These are phyloP conservation scores for Xylariomycetidae sp. DNA, from an alignment of 2,329 filamentous ascomycete genomes.

Conservation along the genomic window DNA sequence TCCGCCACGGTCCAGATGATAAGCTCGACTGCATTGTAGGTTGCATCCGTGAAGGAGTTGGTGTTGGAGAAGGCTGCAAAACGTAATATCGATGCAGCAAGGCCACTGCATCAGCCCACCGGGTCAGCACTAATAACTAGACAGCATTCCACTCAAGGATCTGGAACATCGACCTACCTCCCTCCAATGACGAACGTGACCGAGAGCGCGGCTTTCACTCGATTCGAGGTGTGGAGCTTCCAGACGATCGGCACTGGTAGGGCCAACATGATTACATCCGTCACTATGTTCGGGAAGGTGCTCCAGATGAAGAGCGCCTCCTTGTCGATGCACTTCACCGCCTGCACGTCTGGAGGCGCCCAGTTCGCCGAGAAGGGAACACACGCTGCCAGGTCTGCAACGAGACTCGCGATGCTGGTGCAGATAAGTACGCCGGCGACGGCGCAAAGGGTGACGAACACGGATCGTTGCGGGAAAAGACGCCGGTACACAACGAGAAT, in stretches of 20 bases:
- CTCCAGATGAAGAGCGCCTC: slow-evolving; percentile 23
- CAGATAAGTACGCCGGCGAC: slow-evolving; percentile 5
- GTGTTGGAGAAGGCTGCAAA: slow-evolving; percentile 18
- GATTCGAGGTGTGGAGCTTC: slow-evolving; percentile 15
- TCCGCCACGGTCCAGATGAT: slow-evolving; percentile 4
- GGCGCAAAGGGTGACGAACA: slow-evolving; percentile 8
- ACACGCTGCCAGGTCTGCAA: slow-evolving; percentile 6
- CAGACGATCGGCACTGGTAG: slow-evolving; percentile 29
- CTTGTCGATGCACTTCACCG: slow-evolving; percentile 19
- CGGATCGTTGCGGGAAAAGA: slow-evolving; percentile 11
- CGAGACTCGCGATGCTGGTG: slow-evolving; percentile 2
- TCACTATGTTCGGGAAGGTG: slow-evolving; percentile 30
- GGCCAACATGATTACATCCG: slow-evolving; percentile 27
- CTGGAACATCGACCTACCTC: slow-evolving; percentile 12
- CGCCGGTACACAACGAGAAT: slow-evolving; percentile 13
- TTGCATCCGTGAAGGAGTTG: slow-evolving; percentile 3
- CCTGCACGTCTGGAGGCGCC: slow-evolving; percentile 8
- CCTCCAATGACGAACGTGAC: slow-evolving; percentile 13
- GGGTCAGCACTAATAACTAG: neutral
- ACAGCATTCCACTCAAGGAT: no score
- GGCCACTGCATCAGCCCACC: slow-evolving; percentile 15
- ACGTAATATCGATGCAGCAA: slow-evolving; percentile 23
- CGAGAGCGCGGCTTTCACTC: slow-evolving; percentile 7
- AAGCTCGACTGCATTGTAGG: slow-evolving; percentile 2
- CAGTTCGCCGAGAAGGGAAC: slow-evolving; percentile 13